These are phyloP conservation scores for Colletotrichum ledebouriae DNA, from an alignment of 2,329 filamentous ascomycete genomes.

Conservation along the genomic window DNA sequence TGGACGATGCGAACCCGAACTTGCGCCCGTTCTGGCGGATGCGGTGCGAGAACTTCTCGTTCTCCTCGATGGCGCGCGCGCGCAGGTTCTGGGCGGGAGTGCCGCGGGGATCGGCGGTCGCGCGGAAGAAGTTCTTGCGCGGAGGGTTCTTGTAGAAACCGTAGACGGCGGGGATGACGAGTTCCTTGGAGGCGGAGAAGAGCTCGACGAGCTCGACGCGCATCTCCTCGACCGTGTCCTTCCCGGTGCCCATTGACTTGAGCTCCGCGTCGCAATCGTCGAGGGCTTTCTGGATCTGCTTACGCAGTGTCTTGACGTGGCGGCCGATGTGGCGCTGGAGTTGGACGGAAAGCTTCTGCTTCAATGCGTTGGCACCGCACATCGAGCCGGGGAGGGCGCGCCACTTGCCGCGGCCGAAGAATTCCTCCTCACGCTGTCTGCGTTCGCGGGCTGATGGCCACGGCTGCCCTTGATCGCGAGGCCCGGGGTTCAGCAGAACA, in stretches of 20 bases:
- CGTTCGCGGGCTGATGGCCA: slow-evolving; percentile 60
- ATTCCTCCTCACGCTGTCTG: slow-evolving; percentile 58
- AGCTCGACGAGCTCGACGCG: slow-evolving; percentile 66
- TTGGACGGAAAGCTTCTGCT: slow-evolving; percentile 63
- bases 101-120: slow-evolving; percentile 62
- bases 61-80: slow-evolving; percentile 65
- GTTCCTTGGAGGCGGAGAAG: slow-evolving; percentile 65
- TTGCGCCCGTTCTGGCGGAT: slow-evolving; percentile 65
- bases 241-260: slow-evolving; percentile 63
- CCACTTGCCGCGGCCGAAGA: slow-evolving; percentile 65
- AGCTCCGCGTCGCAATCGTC: slow-evolving; percentile 64
- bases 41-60: slow-evolving; percentile 62
- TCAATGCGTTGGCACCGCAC: slow-evolving; percentile 61
- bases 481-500: slow-evolving; percentile 64
- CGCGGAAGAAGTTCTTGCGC: slow-evolving; percentile 64
- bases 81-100: slow-evolving; percentile 66
- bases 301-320: slow-evolving; percentile 63
- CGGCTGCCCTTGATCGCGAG: slow-evolving; percentile 57
- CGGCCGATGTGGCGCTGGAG: slow-evolving; percentile 66
- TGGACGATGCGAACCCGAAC: slow-evolving; percentile 56
- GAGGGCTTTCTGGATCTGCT: slow-evolving; percentile 64
- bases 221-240: slow-evolving; percentile 67
- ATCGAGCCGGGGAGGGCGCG: slow-evolving; percentile 60
- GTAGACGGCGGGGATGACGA: slow-evolving; percentile 66
- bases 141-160: slow-evolving; percentile 69